These are phyloP conservation scores for Melanogaster broomeanus DNA, from an alignment of 768 basidiomycete genomes.

Conservation along the genomic window DNA sequence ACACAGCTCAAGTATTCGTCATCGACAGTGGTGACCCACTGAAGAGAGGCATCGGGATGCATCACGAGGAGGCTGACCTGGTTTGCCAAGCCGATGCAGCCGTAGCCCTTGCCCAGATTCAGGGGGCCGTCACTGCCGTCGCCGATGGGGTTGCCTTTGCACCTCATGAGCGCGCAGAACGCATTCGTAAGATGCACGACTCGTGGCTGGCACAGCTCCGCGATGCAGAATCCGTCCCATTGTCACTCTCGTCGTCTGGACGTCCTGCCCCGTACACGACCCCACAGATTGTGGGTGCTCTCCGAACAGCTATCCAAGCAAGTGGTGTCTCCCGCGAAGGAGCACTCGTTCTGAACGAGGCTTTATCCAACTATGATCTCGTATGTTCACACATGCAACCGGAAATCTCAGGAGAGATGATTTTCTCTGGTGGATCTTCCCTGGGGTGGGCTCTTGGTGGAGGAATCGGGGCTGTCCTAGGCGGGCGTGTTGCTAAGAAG, in stretches of 20 bases:
- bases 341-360: constrained; percentile 62
- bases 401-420: constrained; percentile 47
- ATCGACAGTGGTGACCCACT: constrained; percentile 66
- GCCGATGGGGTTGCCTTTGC: constrained; percentile 12
- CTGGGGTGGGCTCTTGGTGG: constrained; percentile 72
- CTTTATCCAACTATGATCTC: constrained; percentile 54
- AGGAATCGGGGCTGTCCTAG: constrained; percentile 59
- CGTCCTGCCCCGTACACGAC: constrained; percentile 32
- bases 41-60: constrained; percentile 47
- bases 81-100: constrained; percentile 59
- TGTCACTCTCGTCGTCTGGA: constrained; percentile 17
- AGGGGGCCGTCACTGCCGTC: constrained; percentile 19
- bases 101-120: constrained; percentile 51
- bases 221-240: constrained; percentile 32
- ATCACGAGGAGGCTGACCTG: constrained; percentile 56
- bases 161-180: constrained; percentile 14
- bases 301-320: constrained; percentile 43
- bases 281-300: constrained; percentile 49
- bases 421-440: constrained; percentile 63
- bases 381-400: constrained; percentile 63
- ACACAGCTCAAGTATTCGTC: constrained; percentile 53
- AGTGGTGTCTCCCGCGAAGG: constrained; percentile 37
- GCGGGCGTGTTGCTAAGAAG: constrained; percentile 30
- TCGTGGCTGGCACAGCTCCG: constrained; percentile 30
- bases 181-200: constrained; percentile 21